These are phyloP conservation scores for Pseudopyricularia cyperi DNA, from an alignment of 2,329 filamentous ascomycete genomes.

Conservation along the genomic window DNA sequence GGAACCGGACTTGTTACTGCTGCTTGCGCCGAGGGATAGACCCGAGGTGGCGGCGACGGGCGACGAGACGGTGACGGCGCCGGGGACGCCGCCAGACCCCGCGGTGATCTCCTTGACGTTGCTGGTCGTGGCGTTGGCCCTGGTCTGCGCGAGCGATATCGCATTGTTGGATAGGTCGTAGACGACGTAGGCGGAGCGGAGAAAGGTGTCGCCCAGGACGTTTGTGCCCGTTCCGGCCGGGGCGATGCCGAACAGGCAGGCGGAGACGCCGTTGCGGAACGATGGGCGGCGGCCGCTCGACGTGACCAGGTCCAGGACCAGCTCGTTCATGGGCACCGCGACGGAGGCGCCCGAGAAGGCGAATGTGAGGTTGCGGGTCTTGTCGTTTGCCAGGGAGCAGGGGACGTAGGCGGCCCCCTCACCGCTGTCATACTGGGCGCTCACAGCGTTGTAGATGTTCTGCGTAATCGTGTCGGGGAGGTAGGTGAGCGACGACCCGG, in stretches of 20 bases:
- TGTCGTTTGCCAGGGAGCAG: conserved; percentile 31
- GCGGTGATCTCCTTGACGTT: conserved; percentile 42
- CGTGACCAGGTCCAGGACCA: conserved; percentile 40
- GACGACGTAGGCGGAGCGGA: conserved; percentile 63
- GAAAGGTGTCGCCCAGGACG: conserved; percentile 62
- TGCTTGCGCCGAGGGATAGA: conserved; percentile 11
- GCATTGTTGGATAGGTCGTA: conserved; percentile 62
- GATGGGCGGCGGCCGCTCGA: conserved; percentile 31
- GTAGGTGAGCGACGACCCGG: conserved; percentile 54
- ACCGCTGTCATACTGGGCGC: conserved; percentile 41
- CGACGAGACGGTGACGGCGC: conserved; percentile 35
- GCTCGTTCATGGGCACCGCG: conserved; percentile 42
- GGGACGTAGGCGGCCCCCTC: conserved; percentile 48
- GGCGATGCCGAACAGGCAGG: conserved; percentile 56
- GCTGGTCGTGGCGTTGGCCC: conserved; percentile 39
- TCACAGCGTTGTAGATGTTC: conserved; percentile 43
- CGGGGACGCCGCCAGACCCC: conserved; percentile 36
- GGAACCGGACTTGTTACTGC: neutral
- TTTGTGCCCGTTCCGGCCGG: conserved; percentile 41
- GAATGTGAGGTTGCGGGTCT: conserved; percentile 32
- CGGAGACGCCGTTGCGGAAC: conserved; percentile 37
- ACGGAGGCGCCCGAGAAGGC: conserved; percentile 38
- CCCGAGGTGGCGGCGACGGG: conserved; percentile 36
- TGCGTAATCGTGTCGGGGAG: conserved; percentile 43
- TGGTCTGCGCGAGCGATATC: conserved; percentile 57